Evolutionary conservation across 495 filamentous ascomycete species (phyloP).

Genomic region (Talaromyces proteolyticus): DNA sequence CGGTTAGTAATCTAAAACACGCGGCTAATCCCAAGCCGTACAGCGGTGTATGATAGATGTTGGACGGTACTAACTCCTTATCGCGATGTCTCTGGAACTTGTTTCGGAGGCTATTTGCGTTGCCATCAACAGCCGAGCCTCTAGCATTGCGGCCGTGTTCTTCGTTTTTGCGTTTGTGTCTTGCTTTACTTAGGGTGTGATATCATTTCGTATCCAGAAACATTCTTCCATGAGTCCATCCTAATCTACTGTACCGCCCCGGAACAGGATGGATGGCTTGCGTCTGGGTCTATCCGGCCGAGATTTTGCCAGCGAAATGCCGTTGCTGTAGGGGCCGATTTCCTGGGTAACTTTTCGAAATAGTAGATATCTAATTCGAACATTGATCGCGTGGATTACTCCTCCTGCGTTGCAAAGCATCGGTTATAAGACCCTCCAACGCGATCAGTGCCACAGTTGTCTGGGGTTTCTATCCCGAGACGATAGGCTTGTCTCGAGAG

Average conservation of each 20-base stretch:
- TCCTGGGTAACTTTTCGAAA: slow-evolving; percentile 15
- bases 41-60: no score
- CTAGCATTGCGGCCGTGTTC: slow-evolving; percentile 19
- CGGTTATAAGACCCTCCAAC: slow-evolving; percentile 43
- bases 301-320: slow-evolving; percentile 44
- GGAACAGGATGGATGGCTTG: slow-evolving; percentile 19
- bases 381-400: slow-evolving; percentile 8
- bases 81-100: slow-evolving; percentile 22
- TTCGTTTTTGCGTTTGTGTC: slow-evolving; percentile 28
- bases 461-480: slow-evolving; percentile 69
- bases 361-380: slow-evolving; percentile 7
- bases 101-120: slow-evolving; percentile 23
- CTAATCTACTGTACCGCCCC: background rate
- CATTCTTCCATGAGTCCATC: no score
- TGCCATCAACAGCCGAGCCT: slow-evolving; percentile 9
- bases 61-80: no score
- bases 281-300: slow-evolving; percentile 7
- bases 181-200: slow-evolving; percentile 30
- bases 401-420: slow-evolving; percentile 28
- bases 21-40: no score
- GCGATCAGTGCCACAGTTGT: slow-evolving; percentile 64
- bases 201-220: no score
- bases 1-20: no score
- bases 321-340: slow-evolving; percentile 16
- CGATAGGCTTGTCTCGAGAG: slow-evolving; percentile 62